These are phyloP conservation scores for Hsuehochloa calcarea DNA, from an alignment of 176 grass and related monocot species.

Conservation along the genomic window DNA sequence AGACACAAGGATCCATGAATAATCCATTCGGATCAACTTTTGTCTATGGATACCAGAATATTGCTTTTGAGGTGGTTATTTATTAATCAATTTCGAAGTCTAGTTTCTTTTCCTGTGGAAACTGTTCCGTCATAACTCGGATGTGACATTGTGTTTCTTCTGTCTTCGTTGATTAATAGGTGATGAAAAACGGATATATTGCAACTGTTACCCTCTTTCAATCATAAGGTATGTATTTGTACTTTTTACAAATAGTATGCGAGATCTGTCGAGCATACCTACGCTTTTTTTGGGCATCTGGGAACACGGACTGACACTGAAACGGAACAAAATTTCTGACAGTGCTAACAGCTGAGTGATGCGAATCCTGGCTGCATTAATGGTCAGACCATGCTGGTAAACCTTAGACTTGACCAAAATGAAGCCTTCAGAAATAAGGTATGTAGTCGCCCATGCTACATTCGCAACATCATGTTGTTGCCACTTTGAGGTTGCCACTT, in stretches of 20 bases:
- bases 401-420: background rate
- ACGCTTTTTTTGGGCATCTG: background rate
- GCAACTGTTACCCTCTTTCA: conserved; percentile 90
- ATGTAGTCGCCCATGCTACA: background rate
- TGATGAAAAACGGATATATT: conserved; percentile 97
- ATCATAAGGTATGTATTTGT: conserved; percentile 42
- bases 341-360: background rate
- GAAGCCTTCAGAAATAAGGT: background rate
- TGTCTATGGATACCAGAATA: conserved; percentile 93
- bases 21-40: conserved; percentile 98
- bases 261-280: background rate
- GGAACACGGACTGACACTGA: background rate
- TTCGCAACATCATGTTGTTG: background rate
- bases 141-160: background rate
- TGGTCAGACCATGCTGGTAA: background rate
- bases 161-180: conserved; percentile 34
- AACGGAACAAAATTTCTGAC: background rate
- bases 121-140: background rate
- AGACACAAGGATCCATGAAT: conserved; percentile 93
- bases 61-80: conserved; percentile 80
- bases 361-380: background rate
- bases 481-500: background rate
- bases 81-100: background rate
- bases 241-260: background rate
- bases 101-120: background rate